Base-by-base conservation (phyloP, 257 asterid species). In the Solanum sitiens region DNA sequence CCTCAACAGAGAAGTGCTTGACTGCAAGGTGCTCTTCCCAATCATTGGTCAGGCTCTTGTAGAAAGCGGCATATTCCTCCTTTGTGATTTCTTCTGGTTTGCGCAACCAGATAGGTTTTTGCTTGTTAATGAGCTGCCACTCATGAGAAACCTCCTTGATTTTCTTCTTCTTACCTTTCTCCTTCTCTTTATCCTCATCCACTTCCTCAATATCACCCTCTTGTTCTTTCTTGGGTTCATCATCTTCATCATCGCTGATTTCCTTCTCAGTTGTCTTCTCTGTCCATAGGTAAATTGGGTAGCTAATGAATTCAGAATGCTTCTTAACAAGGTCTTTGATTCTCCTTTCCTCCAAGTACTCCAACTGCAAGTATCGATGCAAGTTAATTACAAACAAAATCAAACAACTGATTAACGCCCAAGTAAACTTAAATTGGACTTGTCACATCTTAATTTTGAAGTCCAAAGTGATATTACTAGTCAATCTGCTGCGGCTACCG, bases 91-190 rank as follows among this genome's bases (percentile, higher is more conserved):
- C 88, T 63, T 86, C 88, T 32, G 88, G 88, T 37, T 86, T 86
- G 56, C 88, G 63, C 84, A 86, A 32, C 88, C 88, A 86, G 88
- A 86, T 73, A 8, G 88, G 88, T 53, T 86, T 86, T 37, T 86
- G 88, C 88, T 86, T 86, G 88, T 86, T 86, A 39, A 86, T 77
- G 53, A 86, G 65, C 39, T 86, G n/a, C 88, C 88, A 86, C 88
- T 86, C 88, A n/a, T 86, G 73, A 50, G 88, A 86, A 33, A 86
- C 84, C 68, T 86, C 88, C 68, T 86, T 86, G 84, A 86, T 86
- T 56, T 71, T 86, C 73, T 86, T 86, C 56, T 73, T 86, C 45
- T 73, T 86, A 11, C 80, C 80, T 44, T 86, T 79, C 63, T 76
- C 88, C 70, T 86, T 86, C 12, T 86, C 88, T 59, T 73, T 86